Conservation (phyloP, 768 basidiomycete species). For the Cytidiella melzeri region DNA sequence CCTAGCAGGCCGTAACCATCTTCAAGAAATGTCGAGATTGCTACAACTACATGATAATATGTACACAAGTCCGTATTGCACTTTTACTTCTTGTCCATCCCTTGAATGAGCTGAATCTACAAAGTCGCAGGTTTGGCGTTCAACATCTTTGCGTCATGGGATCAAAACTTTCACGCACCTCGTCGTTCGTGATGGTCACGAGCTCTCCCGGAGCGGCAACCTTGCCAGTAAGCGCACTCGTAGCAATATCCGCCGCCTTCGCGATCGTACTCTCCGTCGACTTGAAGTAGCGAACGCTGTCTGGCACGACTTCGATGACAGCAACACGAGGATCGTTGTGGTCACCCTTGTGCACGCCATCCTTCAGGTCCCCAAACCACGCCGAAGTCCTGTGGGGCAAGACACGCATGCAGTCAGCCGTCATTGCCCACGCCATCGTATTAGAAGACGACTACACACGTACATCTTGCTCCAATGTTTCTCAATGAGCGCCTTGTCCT, state of each 20-base stretch:
- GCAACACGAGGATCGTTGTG: conserved; percentile 73
- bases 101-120: conserved; percentile 18
- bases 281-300: conserved; percentile 80
- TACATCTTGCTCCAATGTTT: conserved; percentile 51
- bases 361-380: conserved; percentile 85
- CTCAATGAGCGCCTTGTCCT: conserved; percentile 57
- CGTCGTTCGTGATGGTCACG: conserved; percentile 62
- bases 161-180: conserved; percentile 56
- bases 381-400: conserved; percentile 47
- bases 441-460: conserved; percentile 24
- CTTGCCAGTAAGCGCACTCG: conserved; percentile 55
- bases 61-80: no score
- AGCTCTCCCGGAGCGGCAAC: conserved; percentile 69
- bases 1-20: no score
- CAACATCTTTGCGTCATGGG: neutral
- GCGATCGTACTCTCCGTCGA: conserved; percentile 54
- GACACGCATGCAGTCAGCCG: neutral
- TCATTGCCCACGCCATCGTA: conserved; percentile 1
- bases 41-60: no score
- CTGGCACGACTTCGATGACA: conserved; percentile 71
- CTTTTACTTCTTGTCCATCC: conserved; percentile 16
- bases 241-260: conserved; percentile 53
- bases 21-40: no score
- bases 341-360: conserved; percentile 81
- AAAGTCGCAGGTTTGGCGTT: no score